phyloP scores from a whole-genome alignment of 768 basidiomycete genomes.

The Tricholoma flavovirens region DNA sequence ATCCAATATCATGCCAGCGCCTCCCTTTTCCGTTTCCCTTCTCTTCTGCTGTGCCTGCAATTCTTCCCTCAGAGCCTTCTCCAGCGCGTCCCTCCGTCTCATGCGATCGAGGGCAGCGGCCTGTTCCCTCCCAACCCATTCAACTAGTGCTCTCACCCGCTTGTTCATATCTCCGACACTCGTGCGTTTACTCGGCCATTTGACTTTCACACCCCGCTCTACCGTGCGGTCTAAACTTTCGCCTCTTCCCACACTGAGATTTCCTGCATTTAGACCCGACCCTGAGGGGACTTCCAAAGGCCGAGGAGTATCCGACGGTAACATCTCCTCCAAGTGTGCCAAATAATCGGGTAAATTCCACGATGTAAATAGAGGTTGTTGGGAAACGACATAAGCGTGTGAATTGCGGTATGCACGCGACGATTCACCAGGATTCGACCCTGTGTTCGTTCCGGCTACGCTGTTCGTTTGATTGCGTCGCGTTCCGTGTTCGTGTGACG shows the following conservation, averaged over 20 bases:
- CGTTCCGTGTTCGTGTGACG: conserved; percentile 38
- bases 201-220: conserved; percentile 80
- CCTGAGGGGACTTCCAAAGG: conserved; percentile 66
- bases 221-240: conserved; percentile 56
- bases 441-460: conserved; percentile 29
- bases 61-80: conserved; percentile 42
- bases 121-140: conserved; percentile 91
- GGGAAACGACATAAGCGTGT: conserved; percentile 74
- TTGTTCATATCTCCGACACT: conserved; percentile 99
- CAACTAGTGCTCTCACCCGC: conserved; percentile 81
- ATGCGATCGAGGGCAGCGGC: conserved; percentile 67
- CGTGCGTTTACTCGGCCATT: conserved; percentile 92
- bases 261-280: conserved; percentile 9
- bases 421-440: conserved; percentile 37
- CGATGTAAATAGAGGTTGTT: conserved; percentile 73
- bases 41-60: conserved; percentile 4
- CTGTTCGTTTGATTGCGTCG: conserved; percentile 45
- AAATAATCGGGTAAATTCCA: conserved; percentile 96
- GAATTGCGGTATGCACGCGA: conserved; percentile 72
- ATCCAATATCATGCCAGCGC: conserved; percentile 15
- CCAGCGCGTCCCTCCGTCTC: conserved; percentile 62
- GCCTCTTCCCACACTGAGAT: conserved; percentile 31
- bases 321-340: conserved; percentile 75
- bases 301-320: conserved; percentile 71
- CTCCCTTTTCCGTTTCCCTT: not conserved